Percentiles rank a stretch among this genome's conserved stretches.
Conservation (phyloP, 495 filamentous ascomycete species). For the Neurospora sublineolata region DNA sequence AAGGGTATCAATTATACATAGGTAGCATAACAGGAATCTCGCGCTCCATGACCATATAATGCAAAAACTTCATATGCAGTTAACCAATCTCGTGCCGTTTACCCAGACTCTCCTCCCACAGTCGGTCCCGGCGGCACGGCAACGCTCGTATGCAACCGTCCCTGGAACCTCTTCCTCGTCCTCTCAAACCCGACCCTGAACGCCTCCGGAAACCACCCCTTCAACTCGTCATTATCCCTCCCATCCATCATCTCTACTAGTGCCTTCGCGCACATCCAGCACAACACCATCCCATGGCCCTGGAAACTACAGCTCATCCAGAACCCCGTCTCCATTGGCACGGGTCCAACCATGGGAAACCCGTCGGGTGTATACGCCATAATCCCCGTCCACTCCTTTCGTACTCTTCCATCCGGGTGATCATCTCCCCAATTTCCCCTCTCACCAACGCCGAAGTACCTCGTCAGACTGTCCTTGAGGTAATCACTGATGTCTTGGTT, state of each 20-base stretch:
- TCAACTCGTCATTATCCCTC: slow-evolving; percentile 18
- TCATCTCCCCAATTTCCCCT: slow-evolving; percentile 44
- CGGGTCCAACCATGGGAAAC: slow-evolving; percentile 42
- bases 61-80: no score
- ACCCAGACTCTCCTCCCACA: neutral
- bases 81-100: no score
- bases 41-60: neutral
- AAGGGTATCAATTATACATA: neutral
- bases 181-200: slow-evolving; percentile 37
- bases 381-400: slow-evolving; percentile 50
- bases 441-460: slow-evolving; percentile 38
- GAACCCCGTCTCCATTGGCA: slow-evolving; percentile 29
- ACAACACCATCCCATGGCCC: slow-evolving; percentile 50
- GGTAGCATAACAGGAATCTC: neutral
- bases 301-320: slow-evolving; percentile 45
- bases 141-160: slow-evolving; percentile 20
- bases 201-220: slow-evolving; percentile 40
- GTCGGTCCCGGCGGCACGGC: neutral
- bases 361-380: slow-evolving; percentile 49
- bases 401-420: slow-evolving; percentile 42
- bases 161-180: slow-evolving; percentile 31
- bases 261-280: slow-evolving; percentile 43
- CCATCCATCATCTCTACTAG: slow-evolving; percentile 40
- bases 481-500: slow-evolving; percentile 45
- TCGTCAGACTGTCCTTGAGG: slow-evolving; percentile 31